Evolutionary conservation across 768 basidiomycete species (phyloP).

Genomic region (Russula brevipes): DNA sequence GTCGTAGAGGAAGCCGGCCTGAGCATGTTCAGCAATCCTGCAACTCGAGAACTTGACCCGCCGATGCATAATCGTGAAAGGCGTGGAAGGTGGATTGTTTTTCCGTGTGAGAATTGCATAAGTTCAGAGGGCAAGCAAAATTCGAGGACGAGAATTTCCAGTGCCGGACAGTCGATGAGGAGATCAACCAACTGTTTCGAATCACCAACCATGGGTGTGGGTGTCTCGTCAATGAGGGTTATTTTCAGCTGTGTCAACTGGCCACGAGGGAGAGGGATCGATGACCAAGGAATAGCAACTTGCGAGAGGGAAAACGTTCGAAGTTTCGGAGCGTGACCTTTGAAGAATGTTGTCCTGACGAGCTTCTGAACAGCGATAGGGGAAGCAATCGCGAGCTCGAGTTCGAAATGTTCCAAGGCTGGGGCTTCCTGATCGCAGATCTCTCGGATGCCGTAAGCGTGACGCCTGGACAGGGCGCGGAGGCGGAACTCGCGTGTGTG

Average conservation of each 20-base stretch:
- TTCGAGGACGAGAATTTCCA: conserved; percentile 10
- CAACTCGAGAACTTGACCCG: conserved; percentile 2
- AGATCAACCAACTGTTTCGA: conserved; percentile 3
- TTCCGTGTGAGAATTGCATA: background rate
- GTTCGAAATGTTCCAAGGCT: conserved; percentile 12
- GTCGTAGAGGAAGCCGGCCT: background rate
- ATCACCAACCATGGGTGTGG: background rate
- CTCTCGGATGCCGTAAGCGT: background rate
- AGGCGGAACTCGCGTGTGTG: conserved; percentile 11
- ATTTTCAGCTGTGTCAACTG: conserved; percentile 10
- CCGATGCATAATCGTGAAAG: background rate
- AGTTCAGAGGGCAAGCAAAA: background rate
- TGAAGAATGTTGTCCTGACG: background rate
- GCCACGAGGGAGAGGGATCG: background rate
- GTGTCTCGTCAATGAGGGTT: background rate
- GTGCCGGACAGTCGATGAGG: background rate
- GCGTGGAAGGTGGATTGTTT: no score
- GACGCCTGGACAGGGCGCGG: background rate
- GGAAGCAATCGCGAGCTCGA: background rate
- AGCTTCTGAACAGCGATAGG: background rate
- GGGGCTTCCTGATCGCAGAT: background rate
- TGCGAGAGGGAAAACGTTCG: background rate
- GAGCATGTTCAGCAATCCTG: conserved; percentile 3
- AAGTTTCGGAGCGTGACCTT: background rate
- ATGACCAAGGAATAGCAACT: background rate